These are phyloP conservation scores for Trametes cinnabarina DNA, from an alignment of 768 basidiomycete species.

Conservation along the genomic window DNA sequence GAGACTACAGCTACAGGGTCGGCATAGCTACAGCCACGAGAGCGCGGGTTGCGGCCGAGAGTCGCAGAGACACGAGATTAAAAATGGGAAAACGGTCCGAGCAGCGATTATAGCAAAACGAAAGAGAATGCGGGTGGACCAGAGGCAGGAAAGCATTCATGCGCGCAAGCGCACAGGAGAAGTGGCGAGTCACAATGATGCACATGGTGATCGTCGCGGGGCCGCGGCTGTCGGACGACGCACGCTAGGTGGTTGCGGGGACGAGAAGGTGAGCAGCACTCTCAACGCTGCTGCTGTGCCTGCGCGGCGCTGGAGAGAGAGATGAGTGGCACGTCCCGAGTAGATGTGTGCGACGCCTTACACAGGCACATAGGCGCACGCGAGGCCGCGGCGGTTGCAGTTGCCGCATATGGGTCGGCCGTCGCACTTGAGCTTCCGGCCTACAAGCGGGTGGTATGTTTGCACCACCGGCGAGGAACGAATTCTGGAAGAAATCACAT, in stretches of 20 bases:
- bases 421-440: constrained; percentile 73
- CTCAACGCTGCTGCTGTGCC: not conserved
- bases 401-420: constrained; percentile 67
- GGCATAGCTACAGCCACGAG: constrained; percentile 12
- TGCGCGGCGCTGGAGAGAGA: not conserved
- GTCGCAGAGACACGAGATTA: not conserved
- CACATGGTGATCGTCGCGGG: too few relatives aligned
- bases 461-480: not conserved
- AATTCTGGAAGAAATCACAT: constrained; percentile 15
- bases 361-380: constrained; percentile 66
- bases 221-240: not conserved
- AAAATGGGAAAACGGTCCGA: not conserved
- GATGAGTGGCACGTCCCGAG: not conserved
- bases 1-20: constrained; percentile 18
- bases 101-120: constrained; percentile 3
- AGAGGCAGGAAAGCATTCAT: too few relatives aligned
- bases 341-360: constrained; percentile 34
- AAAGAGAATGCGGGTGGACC: not conserved
- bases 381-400: constrained; percentile 56
- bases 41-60: constrained; percentile 8
- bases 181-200: too few relatives aligned
- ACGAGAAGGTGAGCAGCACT: not conserved
- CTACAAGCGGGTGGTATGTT: constrained; percentile 31
- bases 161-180: too few relatives aligned
- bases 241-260: not conserved